Base-by-base conservation (phyloP, 2,329 filamentous ascomycete genomes). In the Knufia petricola region DNA sequence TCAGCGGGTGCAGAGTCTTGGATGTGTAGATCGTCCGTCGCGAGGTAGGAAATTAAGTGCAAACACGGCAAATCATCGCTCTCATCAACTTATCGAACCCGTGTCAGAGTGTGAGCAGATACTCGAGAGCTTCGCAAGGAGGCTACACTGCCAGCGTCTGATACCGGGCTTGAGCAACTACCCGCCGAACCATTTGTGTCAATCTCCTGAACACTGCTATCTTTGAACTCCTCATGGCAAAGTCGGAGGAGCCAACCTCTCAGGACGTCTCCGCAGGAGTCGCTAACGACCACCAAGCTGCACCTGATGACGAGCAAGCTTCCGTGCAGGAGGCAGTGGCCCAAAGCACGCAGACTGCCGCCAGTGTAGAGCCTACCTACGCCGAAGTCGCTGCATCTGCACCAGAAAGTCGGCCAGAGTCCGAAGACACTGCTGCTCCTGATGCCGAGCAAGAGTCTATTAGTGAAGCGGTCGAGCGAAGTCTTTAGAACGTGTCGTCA, bases 401-500 rank as follows among this genome's bases (percentile, higher is more conserved):
- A 37, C 30, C 4, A 23, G 44, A 23, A 28, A 20, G 9, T 21
- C 32, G 23, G 15, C 21, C 13, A 4, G 13, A 15, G 20, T 51
- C 41, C 41, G 50, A 49, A 20, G 31, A 41, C 10, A 7, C 42
- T 9, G 49, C 55, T 37, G 49, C 44, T 44, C 39, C 53, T 3
- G 55, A 58, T 44, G 43, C 39, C 10, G 54, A 58, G 34, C 55
- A 58, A 49, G 52, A 46, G 20, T 58, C 55, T 17, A 42, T 58
- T 12, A 52, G 50, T 15, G 52, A 47, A 26, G 53, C 55, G 6
- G 52, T 58, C 9, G 37, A 40, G 10, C 46, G 41, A 23, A 52
- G 51, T 38, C 7, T 56, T 9, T 45, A 47, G 30, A 47, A 45
- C 19, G 37, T 19, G 26, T 31, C 47, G 4, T 26, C 13, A 17